Evolutionary conservation across 73 alveolate species (phyloP).

Genomic region (Paramecium biaurelia): DNA sequence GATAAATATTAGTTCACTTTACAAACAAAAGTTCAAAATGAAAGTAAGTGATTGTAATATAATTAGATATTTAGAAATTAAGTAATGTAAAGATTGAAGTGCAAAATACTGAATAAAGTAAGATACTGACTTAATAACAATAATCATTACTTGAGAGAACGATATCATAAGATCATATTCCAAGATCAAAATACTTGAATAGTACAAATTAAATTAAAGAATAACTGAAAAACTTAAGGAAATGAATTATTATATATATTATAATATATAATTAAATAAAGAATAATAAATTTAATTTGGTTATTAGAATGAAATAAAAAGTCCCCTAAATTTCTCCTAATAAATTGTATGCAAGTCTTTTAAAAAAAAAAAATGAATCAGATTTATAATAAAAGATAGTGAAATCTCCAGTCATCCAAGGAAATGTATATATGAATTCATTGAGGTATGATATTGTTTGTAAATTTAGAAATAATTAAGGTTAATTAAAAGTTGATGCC

Average conservation of each 20-base stretch:
- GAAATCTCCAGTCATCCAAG: not conserved
- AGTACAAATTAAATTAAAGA: not conserved
- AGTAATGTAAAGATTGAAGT: not conserved
- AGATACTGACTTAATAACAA: not conserved
- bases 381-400: not conserved
- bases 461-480: not conserved
- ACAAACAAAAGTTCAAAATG: not conserved
- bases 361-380: slow-evolving; percentile 20
- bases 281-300: not conserved
- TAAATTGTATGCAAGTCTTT: slow-evolving; percentile 22
- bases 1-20: not conserved
- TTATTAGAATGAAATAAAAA: not conserved
- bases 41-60: not conserved
- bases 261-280: not conserved
- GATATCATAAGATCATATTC: not conserved
- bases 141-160: not conserved
- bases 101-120: not conserved
- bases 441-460: not conserved
- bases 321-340: not conserved
- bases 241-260: not conserved
- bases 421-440: not conserved
- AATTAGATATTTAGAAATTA: not conserved
- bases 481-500: not conserved
- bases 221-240: not conserved
- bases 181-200: not conserved